Evolutionary conservation across 345 rosid species (phyloP), one percentile per base, ranked within the genome.

Genomic region (Salix purpurea): DNA sequence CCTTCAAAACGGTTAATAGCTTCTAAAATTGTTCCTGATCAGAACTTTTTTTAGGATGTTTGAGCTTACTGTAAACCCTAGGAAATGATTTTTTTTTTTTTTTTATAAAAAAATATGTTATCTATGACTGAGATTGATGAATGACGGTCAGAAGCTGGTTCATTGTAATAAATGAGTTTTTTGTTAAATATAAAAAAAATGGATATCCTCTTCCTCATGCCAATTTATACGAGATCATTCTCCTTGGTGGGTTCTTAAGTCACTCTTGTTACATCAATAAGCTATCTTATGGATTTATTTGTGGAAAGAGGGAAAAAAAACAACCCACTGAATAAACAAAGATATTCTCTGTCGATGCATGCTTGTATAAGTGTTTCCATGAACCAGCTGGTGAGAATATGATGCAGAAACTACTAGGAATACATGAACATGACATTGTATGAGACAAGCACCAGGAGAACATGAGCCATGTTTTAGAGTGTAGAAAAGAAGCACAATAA

Each of bases 181-280:
- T 40, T 64, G 60, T 30, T 44, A 30, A 74, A 66, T 26, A 39
- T 37, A 32, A 9, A 34, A 7, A 2, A 34, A 15, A 30, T 65
- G 40, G 7, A 19, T 65, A 0, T 30, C 67, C 67, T 64, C 18
- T 12, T 26, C 5, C 70, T 54, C 64, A 1, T 56, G 46, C 61
- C 39, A 30, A 9, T 28, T n/a, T 73, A 34, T 40, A 40, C 10
- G 13, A 8, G 23, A 34, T 6, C 62, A 58, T 58, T 58, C 37
- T 67, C 68, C 69, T 61, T 32, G 56, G 36, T 8, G 24, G 24
- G 54, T 36, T 46, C 64, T 21, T 70, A 39, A 4, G 67, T 37
- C 67, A 11, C 68, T 71, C 9, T 24, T 54, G 75, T 78, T 70
- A 13, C 48, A 72, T 76, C n/a, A 34, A 44, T 37, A 52, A 75